phyloP scores from a whole-genome alignment of 768 basidiomycete species.

The Candolleomyces aberdarensis region DNA sequence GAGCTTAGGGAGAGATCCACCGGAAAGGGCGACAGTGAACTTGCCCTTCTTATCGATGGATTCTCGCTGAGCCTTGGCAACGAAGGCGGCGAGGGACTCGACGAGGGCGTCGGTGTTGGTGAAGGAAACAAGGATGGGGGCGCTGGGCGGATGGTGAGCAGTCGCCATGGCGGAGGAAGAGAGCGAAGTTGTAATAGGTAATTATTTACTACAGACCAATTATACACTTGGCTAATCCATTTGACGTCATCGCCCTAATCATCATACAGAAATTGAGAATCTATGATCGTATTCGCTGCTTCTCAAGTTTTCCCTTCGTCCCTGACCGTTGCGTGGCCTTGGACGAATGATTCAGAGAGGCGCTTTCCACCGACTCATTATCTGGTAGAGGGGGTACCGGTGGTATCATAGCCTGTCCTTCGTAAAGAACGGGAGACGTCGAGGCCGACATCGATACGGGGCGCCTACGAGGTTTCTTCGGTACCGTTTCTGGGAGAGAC shows the following conservation, averaged over 20 bases:
- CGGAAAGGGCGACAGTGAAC: slow-evolving; percentile 93
- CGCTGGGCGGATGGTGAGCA: slow-evolving; percentile 53
- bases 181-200: neutral
- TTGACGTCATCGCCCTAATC: neutral
- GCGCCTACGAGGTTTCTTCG: neutral
- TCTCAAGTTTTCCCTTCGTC: neutral
- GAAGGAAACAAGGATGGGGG: slow-evolving; percentile 77
- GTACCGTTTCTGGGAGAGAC: neutral
- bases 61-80: slow-evolving; percentile 85
- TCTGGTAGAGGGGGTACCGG: neutral
- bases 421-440: neutral
- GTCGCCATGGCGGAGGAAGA: slow-evolving; percentile 25
- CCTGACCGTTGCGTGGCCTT: neutral
- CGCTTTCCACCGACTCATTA: neutral
- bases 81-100: slow-evolving; percentile 71
- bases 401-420: neutral
- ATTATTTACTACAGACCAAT: neutral
- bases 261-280: too few species aligned
- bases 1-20: slow-evolving; percentile 85
- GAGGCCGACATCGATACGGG: neutral
- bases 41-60: slow-evolving; percentile 84
- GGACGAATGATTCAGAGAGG: too few species aligned
- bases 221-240: slow-evolving; percentile 10
- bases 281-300: neutral
- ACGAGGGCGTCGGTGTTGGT: slow-evolving; percentile 51